phyloP scores from a whole-genome alignment of 306 rosid species.

The Pachyrhizus erosus region DNA sequence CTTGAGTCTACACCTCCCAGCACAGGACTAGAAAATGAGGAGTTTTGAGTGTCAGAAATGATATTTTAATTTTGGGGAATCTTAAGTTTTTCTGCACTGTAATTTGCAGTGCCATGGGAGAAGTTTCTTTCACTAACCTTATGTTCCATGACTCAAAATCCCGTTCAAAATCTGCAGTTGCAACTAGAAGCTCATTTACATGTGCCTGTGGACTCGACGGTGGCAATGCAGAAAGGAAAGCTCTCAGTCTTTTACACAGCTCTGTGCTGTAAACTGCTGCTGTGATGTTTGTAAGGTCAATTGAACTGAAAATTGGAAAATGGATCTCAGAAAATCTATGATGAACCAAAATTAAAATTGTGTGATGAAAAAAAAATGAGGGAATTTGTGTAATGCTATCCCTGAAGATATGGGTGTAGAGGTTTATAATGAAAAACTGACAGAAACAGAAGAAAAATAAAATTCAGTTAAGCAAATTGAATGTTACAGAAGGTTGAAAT shows the following conservation, averaged over 20 bases:
- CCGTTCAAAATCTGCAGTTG: slow-evolving; percentile 91
- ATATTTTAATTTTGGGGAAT: slow-evolving; percentile 6
- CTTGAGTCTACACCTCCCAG: slow-evolving; percentile 87
- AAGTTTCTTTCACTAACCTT: slow-evolving; percentile 61
- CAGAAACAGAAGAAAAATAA: slow-evolving; percentile 16
- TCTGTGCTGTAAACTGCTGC: slow-evolving; percentile 90
- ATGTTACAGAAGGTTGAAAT: slow-evolving; percentile 9
- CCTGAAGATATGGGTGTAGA: background rate
- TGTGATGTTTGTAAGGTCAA: slow-evolving; percentile 86
- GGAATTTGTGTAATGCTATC: background rate
- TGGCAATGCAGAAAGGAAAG: slow-evolving; percentile 89
- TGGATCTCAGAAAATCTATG: slow-evolving; percentile 48
- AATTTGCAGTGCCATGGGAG: slow-evolving; percentile 1
- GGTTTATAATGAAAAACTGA: background rate
- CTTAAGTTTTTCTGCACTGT: background rate
- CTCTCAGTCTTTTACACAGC: slow-evolving; percentile 79
- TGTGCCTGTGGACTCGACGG: slow-evolving; percentile 87
- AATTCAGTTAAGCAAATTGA: slow-evolving; percentile 7
- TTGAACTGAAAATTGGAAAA: slow-evolving; percentile 72
- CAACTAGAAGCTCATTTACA: slow-evolving; percentile 84
- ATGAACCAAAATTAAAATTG: slow-evolving; percentile 16
- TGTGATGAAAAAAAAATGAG: background rate
- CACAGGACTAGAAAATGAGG: slow-evolving; percentile 61
- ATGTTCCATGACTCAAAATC: slow-evolving; percentile 86
- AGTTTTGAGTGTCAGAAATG: slow-evolving; percentile 45